Conservation (phyloP, 2,329 filamentous ascomycete species). For the Stemphylium lycopersici region DNA sequence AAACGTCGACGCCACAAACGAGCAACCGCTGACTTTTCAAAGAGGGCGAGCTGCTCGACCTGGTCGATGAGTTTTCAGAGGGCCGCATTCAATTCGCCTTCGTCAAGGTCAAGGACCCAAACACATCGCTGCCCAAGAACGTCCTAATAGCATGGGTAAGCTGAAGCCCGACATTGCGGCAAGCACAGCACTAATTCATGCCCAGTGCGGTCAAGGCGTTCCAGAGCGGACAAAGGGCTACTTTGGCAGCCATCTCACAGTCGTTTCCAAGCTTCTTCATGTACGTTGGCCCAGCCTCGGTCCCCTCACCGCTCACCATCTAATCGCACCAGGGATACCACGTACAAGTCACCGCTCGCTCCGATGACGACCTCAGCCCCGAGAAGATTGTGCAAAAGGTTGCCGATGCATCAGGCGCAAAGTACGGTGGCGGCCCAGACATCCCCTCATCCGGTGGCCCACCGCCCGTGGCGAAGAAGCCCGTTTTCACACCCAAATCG, state of each 20-base stretch:
- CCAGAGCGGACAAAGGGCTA: slow-evolving; percentile 99
- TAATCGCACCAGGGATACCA: slow-evolving; percentile 74
- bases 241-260: slow-evolving; percentile 91
- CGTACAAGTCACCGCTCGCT: slow-evolving; percentile 94
- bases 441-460: slow-evolving; percentile 63
- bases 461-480: slow-evolving; percentile 80
- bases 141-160: slow-evolving; percentile 87
- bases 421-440: slow-evolving; percentile 77
- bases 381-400: slow-evolving; percentile 92
- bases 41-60: slow-evolving; percentile 90
- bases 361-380: slow-evolving; percentile 84
- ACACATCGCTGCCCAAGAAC: slow-evolving; percentile 85
- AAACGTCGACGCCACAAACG: background rate
- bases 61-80: slow-evolving; percentile 96
- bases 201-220: slow-evolving; percentile 88
- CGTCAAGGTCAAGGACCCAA: slow-evolving; percentile 94
- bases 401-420: slow-evolving; percentile 89
- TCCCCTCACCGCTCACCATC: slow-evolving; percentile 26
- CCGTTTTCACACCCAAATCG: slow-evolving; percentile 83
- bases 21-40: slow-evolving; percentile 32
- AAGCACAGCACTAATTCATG: slow-evolving; percentile 15
- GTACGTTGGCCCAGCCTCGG: slow-evolving; percentile 50
- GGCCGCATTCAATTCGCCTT: slow-evolving; percentile 97
- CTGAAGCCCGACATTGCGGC: background rate
- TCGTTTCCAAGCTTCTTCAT: slow-evolving; percentile 90